Conservation (phyloP, 805 yeast genomes). For the Cyberlindnera americana region DNA sequence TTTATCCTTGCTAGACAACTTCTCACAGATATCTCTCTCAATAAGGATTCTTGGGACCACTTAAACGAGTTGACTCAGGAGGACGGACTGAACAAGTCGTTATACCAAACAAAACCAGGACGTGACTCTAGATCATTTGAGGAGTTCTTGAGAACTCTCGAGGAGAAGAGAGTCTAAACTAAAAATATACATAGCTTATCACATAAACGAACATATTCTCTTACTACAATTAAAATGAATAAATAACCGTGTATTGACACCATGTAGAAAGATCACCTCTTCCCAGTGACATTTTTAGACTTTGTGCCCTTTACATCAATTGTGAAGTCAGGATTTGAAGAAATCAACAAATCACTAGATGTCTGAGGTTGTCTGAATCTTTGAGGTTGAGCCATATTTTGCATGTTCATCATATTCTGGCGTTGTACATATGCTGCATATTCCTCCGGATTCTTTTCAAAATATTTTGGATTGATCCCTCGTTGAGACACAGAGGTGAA, state of each 20-base stretch:
- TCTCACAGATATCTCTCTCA: not conserved
- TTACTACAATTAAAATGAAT: too few relatives aligned
- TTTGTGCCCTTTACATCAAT: slow-evolving; percentile 10
- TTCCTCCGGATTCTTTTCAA: slow-evolving; percentile 28
- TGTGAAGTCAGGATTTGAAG: slow-evolving; percentile 25
- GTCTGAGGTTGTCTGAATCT: not conserved
- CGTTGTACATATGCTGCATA: slow-evolving; percentile 12
- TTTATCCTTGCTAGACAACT: slow-evolving; percentile 10
- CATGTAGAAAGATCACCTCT: not conserved
- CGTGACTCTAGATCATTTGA: slow-evolving; percentile 2
- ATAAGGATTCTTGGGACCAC: not conserved
- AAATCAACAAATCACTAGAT: slow-evolving; percentile 19
- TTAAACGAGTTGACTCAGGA: not conserved
- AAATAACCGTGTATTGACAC: not conserved
- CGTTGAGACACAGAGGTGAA: slow-evolving; percentile 78
- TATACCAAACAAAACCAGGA: slow-evolving; percentile 4
- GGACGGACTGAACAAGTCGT: not conserved
- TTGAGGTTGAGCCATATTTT: not conserved
- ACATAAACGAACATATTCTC: too few relatives aligned
- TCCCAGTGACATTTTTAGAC: not conserved
- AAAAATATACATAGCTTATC: not conserved
- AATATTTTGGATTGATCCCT: slow-evolving; percentile 60
- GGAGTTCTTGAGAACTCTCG: slow-evolving; percentile 3
- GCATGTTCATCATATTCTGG: slow-evolving; percentile 2
- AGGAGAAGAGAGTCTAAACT: not conserved